These are phyloP conservation scores for Inga laurina DNA, from an alignment of 306 rosid species.

Conservation along the genomic window DNA sequence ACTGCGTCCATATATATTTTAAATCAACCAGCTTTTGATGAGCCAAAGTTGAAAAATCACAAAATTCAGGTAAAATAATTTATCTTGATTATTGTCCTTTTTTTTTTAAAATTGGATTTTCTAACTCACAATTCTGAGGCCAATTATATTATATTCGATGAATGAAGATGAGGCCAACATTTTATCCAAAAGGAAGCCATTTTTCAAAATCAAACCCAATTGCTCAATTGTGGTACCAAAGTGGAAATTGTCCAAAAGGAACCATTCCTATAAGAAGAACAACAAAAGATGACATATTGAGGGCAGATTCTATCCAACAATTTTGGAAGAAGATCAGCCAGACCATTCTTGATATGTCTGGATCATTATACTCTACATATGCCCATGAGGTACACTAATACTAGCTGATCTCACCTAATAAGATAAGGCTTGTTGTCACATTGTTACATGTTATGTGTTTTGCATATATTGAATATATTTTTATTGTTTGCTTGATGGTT, in stretches of 20 bases:
- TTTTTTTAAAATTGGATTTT: too few relatives aligned
- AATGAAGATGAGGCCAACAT: neutral
- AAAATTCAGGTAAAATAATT: slow-evolving; percentile 24
- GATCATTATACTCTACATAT: slow-evolving; percentile 29
- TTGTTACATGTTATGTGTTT: too few relatives aligned
- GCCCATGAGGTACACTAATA: slow-evolving; percentile 52
- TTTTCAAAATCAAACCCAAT: slow-evolving; percentile 9
- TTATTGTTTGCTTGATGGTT: neutral
- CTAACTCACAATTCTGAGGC: neutral
- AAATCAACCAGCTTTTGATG: slow-evolving; percentile 44
- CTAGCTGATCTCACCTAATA: rapidly evolving
- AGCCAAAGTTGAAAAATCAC: slow-evolving; percentile 50
- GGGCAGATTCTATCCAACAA: slow-evolving; percentile 46
- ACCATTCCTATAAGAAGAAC: slow-evolving; percentile 55
- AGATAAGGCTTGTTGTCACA: too few relatives aligned
- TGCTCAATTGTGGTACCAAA: slow-evolving; percentile 18
- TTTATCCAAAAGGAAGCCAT: neutral
- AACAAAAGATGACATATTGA: slow-evolving; percentile 40
- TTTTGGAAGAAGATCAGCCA: slow-evolving; percentile 7
- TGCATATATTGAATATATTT: neutral
- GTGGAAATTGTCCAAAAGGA: slow-evolving; percentile 40
- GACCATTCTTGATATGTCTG: slow-evolving; percentile 39
- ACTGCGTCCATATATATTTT: slow-evolving; percentile 7
- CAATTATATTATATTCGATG: neutral
- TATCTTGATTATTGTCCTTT: too few relatives aligned